Percentiles rank a stretch among this genome's conserved stretches.
Evolutionary conservation across 164 flowering plant species (phyloP).

Genomic region (Vitis rotundifolia): DNA sequence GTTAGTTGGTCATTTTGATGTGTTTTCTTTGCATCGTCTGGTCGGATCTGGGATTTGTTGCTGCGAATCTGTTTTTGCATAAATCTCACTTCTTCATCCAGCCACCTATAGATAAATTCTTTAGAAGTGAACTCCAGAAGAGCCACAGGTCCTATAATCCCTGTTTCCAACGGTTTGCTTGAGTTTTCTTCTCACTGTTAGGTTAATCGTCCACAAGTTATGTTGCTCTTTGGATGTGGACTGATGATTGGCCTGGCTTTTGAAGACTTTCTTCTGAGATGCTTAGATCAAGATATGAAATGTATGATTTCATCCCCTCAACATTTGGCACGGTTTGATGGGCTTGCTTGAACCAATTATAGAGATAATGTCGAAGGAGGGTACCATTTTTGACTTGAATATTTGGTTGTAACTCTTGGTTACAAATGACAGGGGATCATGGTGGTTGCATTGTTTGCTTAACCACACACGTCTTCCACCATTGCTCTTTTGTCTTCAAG

Average conservation of each 20-base stretch:
- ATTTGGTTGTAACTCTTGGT: not conserved
- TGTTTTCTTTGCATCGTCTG: not conserved
- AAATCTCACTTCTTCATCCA: not conserved
- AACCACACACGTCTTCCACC: not conserved
- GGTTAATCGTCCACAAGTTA: not conserved
- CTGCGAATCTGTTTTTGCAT: not conserved
- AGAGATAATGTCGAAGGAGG: not conserved
- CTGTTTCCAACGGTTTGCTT: not conserved
- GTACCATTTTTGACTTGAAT: not conserved
- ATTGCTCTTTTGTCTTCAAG: not conserved
- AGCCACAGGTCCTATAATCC: not conserved
- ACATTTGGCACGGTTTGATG: not conserved
- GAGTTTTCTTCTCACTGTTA: not conserved
- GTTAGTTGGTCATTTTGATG: not conserved
- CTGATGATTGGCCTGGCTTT: not conserved
- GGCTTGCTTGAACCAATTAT: not conserved
- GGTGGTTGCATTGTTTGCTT: not conserved
- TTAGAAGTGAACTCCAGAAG: not conserved
- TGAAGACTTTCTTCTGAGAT: not conserved
- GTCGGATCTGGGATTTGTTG: not conserved
- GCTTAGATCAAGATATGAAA: constrained; percentile 1
- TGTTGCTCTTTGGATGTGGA: no score
- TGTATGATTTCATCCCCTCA: not conserved
- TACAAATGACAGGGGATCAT: not conserved
- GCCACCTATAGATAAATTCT: not conserved